Percentiles rank a stretch among this genome's conserved stretches.
Evolutionary conservation across 2,329 filamentous ascomycete species (phyloP).

Genomic region (Aspergillus brunneoviolaceus): DNA sequence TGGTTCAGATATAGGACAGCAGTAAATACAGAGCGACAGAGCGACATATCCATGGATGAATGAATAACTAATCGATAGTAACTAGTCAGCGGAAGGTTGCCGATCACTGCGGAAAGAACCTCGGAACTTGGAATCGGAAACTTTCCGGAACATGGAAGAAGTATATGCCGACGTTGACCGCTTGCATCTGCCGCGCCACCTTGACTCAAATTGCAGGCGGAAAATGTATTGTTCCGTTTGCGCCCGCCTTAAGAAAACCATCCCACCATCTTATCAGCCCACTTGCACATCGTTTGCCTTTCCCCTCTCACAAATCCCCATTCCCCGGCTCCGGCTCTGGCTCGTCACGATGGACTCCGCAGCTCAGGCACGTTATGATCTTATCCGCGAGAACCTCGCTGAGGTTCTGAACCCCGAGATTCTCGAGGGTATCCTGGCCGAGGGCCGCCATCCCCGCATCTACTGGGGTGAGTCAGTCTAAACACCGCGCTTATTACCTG

Average conservation of each 20-base stretch:
- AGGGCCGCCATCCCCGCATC: conserved; percentile 30
- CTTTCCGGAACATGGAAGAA: not conserved
- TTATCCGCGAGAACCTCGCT: conserved; percentile 78
- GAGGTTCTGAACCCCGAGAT: conserved; percentile 74
- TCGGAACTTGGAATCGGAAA: not conserved
- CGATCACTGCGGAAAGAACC: not conserved
- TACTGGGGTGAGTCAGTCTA: conserved; percentile 33
- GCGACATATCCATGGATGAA: too few species aligned
- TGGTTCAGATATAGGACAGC: too few species aligned
- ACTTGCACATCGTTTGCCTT: not conserved
- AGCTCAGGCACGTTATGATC: conserved; percentile 22
- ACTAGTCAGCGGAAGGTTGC: not conserved
- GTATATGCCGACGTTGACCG: not conserved
- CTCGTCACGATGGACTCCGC: not conserved
- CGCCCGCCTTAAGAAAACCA: not conserved
- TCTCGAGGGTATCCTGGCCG: conserved; percentile 30
- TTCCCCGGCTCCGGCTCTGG: not conserved
- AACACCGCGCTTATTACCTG: not conserved
- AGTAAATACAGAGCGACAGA: too few species aligned
- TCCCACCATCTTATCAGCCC: not conserved
- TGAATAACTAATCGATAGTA: too few species aligned
- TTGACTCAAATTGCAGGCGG: not conserved
- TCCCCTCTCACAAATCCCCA: not conserved
- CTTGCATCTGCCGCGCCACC: not conserved
- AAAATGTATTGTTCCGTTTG: not conserved